Percentiles rank a stretch among this genome's conserved stretches.
phyloP scores from a whole-genome alignment of 306 rosid species.

The Adenanthera pavonina region DNA sequence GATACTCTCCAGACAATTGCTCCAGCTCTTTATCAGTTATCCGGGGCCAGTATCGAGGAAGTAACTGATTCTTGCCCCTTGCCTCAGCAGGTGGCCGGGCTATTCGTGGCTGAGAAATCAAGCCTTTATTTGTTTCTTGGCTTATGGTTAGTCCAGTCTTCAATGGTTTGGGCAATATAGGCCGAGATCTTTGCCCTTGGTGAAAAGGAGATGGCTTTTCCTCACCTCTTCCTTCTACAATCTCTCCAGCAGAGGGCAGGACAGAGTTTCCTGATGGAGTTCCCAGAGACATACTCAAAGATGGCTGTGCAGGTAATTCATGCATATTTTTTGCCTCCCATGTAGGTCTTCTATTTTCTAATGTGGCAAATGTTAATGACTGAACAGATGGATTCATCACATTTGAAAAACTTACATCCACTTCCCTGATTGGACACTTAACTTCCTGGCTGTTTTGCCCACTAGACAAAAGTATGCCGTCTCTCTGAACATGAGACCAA shows the following conservation, averaged over 20 bases:
- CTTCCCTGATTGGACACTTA: constrained; percentile 51
- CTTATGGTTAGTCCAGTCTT: constrained; percentile 52
- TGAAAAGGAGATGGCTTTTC: constrained; percentile 69
- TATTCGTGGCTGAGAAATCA: constrained; percentile 57
- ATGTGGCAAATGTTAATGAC: constrained; percentile 53
- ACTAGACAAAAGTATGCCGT: constrained; percentile 44
- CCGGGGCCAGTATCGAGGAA: constrained; percentile 99
- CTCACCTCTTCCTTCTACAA: constrained; percentile 63
- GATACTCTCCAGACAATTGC: constrained; percentile 96
- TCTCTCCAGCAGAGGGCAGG: constrained; percentile 57
- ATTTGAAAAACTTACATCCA: constrained; percentile 58
- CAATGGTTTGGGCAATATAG: constrained; percentile 72
- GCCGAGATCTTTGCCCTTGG: constrained; percentile 70
- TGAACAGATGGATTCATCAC: constrained; percentile 57
- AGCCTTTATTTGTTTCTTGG: constrained; percentile 60
- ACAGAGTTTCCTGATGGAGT: constrained; percentile 59
- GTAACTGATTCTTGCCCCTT: constrained; percentile 89
- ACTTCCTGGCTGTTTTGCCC: constrained; percentile 53
- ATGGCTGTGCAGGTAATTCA: constrained; percentile 61
- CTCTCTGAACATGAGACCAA: constrained; percentile 58
- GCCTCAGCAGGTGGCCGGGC: constrained; percentile 97
- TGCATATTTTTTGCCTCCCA: constrained; percentile 61
- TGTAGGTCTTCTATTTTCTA: constrained; percentile 58
- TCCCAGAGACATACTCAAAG: constrained; percentile 79
- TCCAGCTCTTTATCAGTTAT: constrained; percentile 93